Evolutionary conservation across 2,329 filamentous ascomycete species (phyloP).

Genomic region (Podosphaera fusca): DNA sequence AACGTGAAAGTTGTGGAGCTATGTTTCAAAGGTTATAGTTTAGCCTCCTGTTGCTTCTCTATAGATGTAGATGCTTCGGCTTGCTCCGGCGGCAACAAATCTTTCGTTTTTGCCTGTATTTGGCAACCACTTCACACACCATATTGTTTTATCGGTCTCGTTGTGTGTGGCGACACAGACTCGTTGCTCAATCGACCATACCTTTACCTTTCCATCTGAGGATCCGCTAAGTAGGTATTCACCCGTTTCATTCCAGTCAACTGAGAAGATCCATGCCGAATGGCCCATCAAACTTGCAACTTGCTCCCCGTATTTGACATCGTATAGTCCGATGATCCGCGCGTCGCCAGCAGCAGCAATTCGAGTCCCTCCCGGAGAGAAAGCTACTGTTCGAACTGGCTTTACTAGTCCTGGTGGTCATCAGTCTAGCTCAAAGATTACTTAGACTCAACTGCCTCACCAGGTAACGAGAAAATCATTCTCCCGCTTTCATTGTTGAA

Average conservation of each 20-base stretch:
- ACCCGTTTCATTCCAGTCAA: conserved; percentile 85
- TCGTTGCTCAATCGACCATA: conserved; percentile 74
- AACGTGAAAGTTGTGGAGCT: background rate
- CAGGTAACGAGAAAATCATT: conserved; percentile 64
- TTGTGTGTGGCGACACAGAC: conserved; percentile 82
- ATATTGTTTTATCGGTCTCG: conserved; percentile 67
- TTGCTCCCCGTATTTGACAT: conserved; percentile 78
- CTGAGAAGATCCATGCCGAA: conserved; percentile 65
- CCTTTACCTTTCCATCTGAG: conserved; percentile 84
- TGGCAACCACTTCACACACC: conserved; percentile 66
- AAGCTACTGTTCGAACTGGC: conserved; percentile 63
- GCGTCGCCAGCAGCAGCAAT: conserved; percentile 82
- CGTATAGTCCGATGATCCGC: conserved; percentile 72
- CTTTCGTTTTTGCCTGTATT: conserved; percentile 40
- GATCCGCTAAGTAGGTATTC: conserved; percentile 75
- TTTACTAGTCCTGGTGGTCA: conserved; percentile 47
- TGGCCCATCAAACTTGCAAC: conserved; percentile 65
- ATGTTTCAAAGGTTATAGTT: background rate
- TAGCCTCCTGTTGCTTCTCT: conserved; percentile 50
- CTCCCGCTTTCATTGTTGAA: conserved; percentile 83
- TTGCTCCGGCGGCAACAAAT: conserved; percentile 61
- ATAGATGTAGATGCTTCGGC: conserved; percentile 58
- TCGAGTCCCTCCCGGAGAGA: conserved; percentile 65
- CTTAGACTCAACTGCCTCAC: conserved; percentile 21
- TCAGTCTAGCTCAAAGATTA: conserved; percentile 8